Evolutionary conservation across 345 rosid species (phyloP), one percentile per base, ranked within the genome.

Genomic region (Leavenworthia alabamica): DNA sequence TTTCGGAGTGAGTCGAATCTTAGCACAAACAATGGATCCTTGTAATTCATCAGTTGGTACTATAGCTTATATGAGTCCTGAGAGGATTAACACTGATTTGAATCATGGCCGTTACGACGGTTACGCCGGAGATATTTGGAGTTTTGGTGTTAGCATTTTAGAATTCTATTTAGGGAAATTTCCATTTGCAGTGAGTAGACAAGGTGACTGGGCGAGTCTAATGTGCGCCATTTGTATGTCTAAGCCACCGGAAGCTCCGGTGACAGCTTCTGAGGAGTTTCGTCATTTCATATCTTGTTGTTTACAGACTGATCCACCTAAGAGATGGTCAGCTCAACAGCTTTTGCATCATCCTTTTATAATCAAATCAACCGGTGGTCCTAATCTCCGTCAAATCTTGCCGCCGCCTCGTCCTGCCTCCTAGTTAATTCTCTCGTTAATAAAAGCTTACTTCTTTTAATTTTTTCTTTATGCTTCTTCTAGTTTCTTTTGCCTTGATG

Each of bases 1-100:
- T 48, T 93, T 93, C 17, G 99, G 99, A 32, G 99, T 93, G 27
- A 76, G 95, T 52, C 58, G 99, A 56, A 79, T 90, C 63, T 71
- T 93, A 3, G 80, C 89, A 1, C 99, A 93, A 72, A 90, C 99
- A 8, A 88, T 93, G 95, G 96, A 88, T 75, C 86, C 95, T 3
- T 93, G 99, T 60, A 86, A 93, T 44, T 89, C 97, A 1, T 81
- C 99, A 0, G 97, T 93, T 1, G 97, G 97, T 2, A 93, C 97
- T 26, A 89, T 93, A 8, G 99, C 97, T 2, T 93, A 93, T 61
- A 93, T 93, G 99, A 86, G 96, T 48, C 99, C 99, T 0, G 99
- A 93, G 72, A 65, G 97, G 79, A 93, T 93, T 52, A 93, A 93
- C 63, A 82, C 97, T 3, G 99, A 93, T 57, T 50, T 83, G 76